These are phyloP conservation scores for Vitellaria paradoxa DNA, from an alignment of 179 eudicot genomes.

Conservation along the genomic window DNA sequence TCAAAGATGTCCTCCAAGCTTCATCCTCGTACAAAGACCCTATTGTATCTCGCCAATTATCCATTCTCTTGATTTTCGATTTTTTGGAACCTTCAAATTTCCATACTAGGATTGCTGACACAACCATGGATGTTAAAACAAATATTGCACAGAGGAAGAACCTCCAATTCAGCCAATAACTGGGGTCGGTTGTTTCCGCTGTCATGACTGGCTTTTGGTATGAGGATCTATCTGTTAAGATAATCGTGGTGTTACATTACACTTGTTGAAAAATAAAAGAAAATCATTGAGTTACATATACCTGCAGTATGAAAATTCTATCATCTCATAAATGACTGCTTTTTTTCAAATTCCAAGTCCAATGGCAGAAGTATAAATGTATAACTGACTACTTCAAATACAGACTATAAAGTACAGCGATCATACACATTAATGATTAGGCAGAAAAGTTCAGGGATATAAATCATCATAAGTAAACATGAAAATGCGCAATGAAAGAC, in stretches of 20 bases:
- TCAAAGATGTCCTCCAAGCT: slow-evolving; percentile 67
- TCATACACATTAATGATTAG: neutral
- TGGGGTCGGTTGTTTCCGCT: slow-evolving; percentile 56
- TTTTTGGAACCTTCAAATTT: slow-evolving; percentile 57
- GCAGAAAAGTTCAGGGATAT: neutral
- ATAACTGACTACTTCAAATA: neutral
- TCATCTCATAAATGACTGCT: neutral
- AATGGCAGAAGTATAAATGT: neutral
- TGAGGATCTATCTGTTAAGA: slow-evolving; percentile 30
- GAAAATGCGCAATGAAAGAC: neutral
- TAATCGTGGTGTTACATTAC: slow-evolving; percentile 17
- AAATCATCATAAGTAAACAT: too few species aligned
- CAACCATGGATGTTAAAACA: slow-evolving; percentile 40
- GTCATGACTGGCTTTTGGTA: slow-evolving; percentile 48
- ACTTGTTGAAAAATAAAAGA: neutral
- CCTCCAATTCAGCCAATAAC: slow-evolving; percentile 98
- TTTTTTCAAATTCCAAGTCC: neutral
- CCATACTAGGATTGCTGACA: slow-evolving; percentile 54
- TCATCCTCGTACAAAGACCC: slow-evolving; percentile 57
- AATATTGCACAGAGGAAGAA: slow-evolving; percentile 71
- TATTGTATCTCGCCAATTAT: slow-evolving; percentile 19
- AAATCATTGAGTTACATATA: slow-evolving; percentile 21
- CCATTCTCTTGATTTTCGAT: slow-evolving; percentile 26
- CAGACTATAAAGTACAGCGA: neutral
- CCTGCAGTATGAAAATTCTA: neutral